Evolutionary conservation across 441 rosid genomes (phyloP).

Genomic region (Gossypium schwendimanii): DNA sequence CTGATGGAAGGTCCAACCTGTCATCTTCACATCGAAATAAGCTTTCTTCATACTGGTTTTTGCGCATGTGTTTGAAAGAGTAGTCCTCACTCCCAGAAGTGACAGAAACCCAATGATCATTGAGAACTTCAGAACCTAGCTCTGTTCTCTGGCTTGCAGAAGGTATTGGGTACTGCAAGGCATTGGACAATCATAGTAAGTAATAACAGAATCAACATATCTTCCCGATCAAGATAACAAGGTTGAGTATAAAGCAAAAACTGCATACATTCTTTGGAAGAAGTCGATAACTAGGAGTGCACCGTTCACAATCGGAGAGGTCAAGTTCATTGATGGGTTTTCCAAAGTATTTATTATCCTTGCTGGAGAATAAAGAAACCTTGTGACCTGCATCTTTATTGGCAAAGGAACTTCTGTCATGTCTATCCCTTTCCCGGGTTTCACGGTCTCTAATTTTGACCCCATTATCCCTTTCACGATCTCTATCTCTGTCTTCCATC

Average conservation of each 20-base stretch:
- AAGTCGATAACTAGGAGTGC: slow-evolving; percentile 97
- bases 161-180: slow-evolving; percentile 79
- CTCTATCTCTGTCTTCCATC: slow-evolving; percentile 65
- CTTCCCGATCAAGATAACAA: background rate
- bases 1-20: slow-evolving; percentile 48
- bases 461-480: slow-evolving; percentile 53
- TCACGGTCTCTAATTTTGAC: slow-evolving; percentile 65
- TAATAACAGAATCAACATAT: slow-evolving; percentile 6
- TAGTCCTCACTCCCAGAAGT: slow-evolving; percentile 99
- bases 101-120: slow-evolving; percentile 96
- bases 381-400: slow-evolving; percentile 52
- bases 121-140: slow-evolving; percentile 77
- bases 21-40: slow-evolving; percentile 96
- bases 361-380: slow-evolving; percentile 48
- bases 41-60: slow-evolving; percentile 98
- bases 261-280: slow-evolving; percentile 79
- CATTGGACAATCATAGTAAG: slow-evolving; percentile 17
- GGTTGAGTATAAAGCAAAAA: slow-evolving; percentile 8
- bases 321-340: slow-evolving; percentile 94
- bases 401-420: slow-evolving; percentile 48
- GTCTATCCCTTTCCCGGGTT: slow-evolving; percentile 68
- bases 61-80: slow-evolving; percentile 98
- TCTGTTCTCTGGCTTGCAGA: slow-evolving; percentile 75
- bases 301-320: slow-evolving; percentile 87
- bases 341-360: slow-evolving; percentile 68